Evolutionary conservation across 2,329 filamentous ascomycete genomes (phyloP).

Genomic region (Clonostachys chloroleuca): DNA sequence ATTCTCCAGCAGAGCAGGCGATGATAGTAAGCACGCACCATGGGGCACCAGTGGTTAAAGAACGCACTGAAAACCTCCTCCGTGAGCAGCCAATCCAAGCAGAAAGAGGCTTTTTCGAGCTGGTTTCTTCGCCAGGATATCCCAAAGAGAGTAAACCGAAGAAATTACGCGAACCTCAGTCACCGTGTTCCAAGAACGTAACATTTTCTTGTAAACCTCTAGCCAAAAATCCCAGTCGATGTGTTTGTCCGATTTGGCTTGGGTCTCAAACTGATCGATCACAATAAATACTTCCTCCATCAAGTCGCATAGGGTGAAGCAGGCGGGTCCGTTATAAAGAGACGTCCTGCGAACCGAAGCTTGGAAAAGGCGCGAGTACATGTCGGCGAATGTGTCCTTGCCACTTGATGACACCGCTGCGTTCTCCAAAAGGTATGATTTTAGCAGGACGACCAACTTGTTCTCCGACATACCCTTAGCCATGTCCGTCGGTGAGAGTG

Average conservation of each 20-base stretch:
- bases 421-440: conserved; percentile 65
- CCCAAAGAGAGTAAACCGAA: conserved; percentile 79
- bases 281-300: conserved; percentile 76
- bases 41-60: conserved; percentile 93
- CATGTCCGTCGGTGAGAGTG: conserved; percentile 62
- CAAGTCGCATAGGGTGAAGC: conserved; percentile 88
- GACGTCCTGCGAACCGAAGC: conserved; percentile 72
- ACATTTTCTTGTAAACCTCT: conserved; percentile 72
- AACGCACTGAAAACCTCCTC: conserved; percentile 73
- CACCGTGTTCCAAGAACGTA: conserved; percentile 81
- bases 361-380: conserved; percentile 70
- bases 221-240: conserved; percentile 85
- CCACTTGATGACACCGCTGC: conserved; percentile 30
- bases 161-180: conserved; percentile 83
- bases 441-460: conserved; percentile 73
- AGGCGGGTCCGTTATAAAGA: conserved; percentile 76
- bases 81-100: conserved; percentile 70
- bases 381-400: conserved; percentile 69
- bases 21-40: conserved; percentile 92
- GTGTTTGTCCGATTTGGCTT: conserved; percentile 33
- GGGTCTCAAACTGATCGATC: conserved; percentile 40
- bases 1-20: conserved; percentile 86
- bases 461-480: conserved; percentile 86
- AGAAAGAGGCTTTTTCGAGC: conserved; percentile 69
- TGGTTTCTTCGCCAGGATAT: conserved; percentile 61